These are phyloP conservation scores for Rhododendron vialii DNA, from an alignment of 148 eudicot genomes.

Conservation along the genomic window DNA sequence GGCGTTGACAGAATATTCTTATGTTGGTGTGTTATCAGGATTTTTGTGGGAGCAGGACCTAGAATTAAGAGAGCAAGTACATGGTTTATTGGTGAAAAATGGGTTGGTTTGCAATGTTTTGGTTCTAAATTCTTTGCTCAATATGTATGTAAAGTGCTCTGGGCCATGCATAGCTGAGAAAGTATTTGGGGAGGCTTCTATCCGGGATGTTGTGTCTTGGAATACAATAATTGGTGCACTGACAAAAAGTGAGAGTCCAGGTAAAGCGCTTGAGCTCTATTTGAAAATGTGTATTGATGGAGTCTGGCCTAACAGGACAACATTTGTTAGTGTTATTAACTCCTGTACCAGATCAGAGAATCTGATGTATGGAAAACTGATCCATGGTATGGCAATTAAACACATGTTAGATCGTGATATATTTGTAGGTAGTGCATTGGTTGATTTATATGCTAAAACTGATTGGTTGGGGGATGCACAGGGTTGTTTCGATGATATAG, in stretches of 20 bases:
- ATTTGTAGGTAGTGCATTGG: constrained; percentile 59
- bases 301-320: constrained; percentile 40
- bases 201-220: constrained; percentile 61
- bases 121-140: constrained; percentile 50
- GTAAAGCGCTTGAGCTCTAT: constrained; percentile 40
- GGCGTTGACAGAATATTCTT: constrained; percentile 42
- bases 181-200: constrained; percentile 31
- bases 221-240: constrained; percentile 53
- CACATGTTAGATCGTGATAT: constrained; percentile 41
- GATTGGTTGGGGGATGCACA: constrained; percentile 38
- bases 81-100: constrained; percentile 46
- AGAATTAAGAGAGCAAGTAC: constrained; percentile 49
- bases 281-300: constrained; percentile 26
- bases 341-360: constrained; percentile 36
- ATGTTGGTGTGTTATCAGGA: constrained; percentile 52
- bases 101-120: constrained; percentile 34
- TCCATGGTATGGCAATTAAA: constrained; percentile 58
- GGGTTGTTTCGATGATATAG: constrained; percentile 55
- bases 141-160: constrained; percentile 49
- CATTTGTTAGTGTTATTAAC: constrained; percentile 43
- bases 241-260: constrained; percentile 35
- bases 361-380: constrained; percentile 35
- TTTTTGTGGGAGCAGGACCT: constrained; percentile 27
- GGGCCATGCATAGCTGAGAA: constrained; percentile 30
- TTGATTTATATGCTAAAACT: constrained; percentile 58